Base-by-base conservation (phyloP, 83 land plant genomes). In the Thuja plicata region DNA sequence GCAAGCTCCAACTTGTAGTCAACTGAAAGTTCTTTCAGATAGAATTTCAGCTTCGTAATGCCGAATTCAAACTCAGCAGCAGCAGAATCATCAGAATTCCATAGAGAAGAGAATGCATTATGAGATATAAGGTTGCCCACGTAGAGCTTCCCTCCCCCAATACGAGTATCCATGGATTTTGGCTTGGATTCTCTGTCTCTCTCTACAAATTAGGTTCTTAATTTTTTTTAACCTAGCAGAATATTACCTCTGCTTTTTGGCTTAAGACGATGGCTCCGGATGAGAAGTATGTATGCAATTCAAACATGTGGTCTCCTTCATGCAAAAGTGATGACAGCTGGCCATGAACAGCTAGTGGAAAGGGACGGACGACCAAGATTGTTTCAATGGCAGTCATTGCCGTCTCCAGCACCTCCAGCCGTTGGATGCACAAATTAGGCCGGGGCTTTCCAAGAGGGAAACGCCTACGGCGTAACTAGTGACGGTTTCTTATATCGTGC, bases 211-310 rank as follows among this genome's bases (percentile, higher is more conserved):
- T 88, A 87, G 50, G 34, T 55, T 8, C 9, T 88, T 35, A 92
- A 57, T 82, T 6, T 40, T 35, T 21, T 8, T 0, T 0, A 10
- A 32, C 84, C 32, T 85, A 55, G 74, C 48, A 8, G 3, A 37
- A 89, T 32, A 5, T 2, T 19, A 2, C 70, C n/a, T 1, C 60
- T 41, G 43, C 43, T 45, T n/a, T 41, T 89, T 41, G 93, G 93
- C 48, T 90, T 90, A 74, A 43, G 40, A 50, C 35, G 15, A 87
- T 95, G 89, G 81, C 90, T 24, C 40, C 46, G 43, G 90, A 90
- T 74, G 95, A 95, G 87, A 35, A 95, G 89, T 95, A 95, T 89
- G 89, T 92, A 43, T 95, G 94, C 86, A 95, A 95, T 87, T 95
- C 96, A 16, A 92, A 95, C 88, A 92, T 92, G 34, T 95, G 96